Evolutionary conservation across 2,329 filamentous ascomycete species (phyloP), one percentile per base, ranked within the genome.

Genomic region (Colletotrichum salicis): DNA sequence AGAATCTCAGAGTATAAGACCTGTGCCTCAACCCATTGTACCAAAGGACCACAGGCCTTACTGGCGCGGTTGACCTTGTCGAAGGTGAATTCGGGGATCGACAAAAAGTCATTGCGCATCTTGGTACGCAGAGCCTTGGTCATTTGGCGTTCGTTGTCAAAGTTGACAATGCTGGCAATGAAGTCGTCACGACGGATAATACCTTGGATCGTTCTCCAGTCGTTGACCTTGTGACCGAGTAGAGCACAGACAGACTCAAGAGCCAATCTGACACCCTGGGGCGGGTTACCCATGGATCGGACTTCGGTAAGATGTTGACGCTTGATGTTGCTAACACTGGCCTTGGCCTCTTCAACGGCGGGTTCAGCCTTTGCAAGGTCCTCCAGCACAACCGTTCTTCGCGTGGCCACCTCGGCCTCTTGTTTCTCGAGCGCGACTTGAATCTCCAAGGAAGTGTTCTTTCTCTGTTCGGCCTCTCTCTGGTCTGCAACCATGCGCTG

Each of bases 281-380:
- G 96, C 7, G 96, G 96, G 77, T 94, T 97, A 75, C 92, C 91
- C 96, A 99, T 98, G 75, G 96, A 97, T 79, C 96, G 91, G 62
- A 99, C 96, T 90, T 99, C 96, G 13, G 95, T 98, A 75, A 99
- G 88, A 82, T 99, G 96, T 80, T 97, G 95, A 79, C 93, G 91
- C 86, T 98, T 99, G 86, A 99, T 99, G 86, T 97, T 98, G 85
- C 94, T 96, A 82, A 99, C 97, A 83, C 95, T 98, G 81, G 95
- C 94, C 85, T 96, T 94, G 60, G 96, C 96, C 82, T 97, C 95
- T 73, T 93, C 85, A 66, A 99, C 96, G 60, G 96, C 96, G 10
- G 96, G 96, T 80, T 98, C 96, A 15, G 96, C 96, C 79, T 91
- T 92, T 35, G 94, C 96, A 71, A 99, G 86, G 84, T 99, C 96